Conservation (phyloP, 2,329 filamentous ascomycete species). For the Mollisiaceae sp. region DNA sequence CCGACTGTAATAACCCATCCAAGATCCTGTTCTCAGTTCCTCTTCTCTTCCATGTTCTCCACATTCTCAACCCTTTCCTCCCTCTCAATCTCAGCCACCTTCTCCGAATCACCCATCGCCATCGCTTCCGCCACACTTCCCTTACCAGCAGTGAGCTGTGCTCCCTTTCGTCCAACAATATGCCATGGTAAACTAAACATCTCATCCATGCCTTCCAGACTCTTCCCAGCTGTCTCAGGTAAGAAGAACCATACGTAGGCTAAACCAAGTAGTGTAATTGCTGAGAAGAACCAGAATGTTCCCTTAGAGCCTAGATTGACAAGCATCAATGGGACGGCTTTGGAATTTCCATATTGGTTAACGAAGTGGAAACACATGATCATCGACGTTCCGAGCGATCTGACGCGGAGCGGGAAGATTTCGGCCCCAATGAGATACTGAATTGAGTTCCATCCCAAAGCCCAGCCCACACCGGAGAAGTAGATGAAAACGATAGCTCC, state of each 20-base stretch:
- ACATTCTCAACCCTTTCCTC: slow-evolving; percentile 20
- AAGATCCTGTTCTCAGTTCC: slow-evolving; percentile 36
- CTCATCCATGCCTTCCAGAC: slow-evolving; percentile 71
- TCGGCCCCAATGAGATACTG: slow-evolving; percentile 81
- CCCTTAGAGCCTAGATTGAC: slow-evolving; percentile 61
- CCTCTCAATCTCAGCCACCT: slow-evolving; percentile 41
- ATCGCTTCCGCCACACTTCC: slow-evolving; percentile 41
- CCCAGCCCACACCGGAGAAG: slow-evolving; percentile 71
- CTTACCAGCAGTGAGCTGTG: slow-evolving; percentile 50
- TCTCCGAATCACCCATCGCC: slow-evolving; percentile 48
- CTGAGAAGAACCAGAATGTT: slow-evolving; percentile 79
- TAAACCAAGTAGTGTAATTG: slow-evolving; percentile 70
- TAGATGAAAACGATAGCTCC: slow-evolving; percentile 78
- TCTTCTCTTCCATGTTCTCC: slow-evolving; percentile 20
- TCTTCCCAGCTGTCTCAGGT: slow-evolving; percentile 72
- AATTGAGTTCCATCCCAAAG: slow-evolving; percentile 75
- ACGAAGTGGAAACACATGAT: slow-evolving; percentile 81
- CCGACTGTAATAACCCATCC: neutral
- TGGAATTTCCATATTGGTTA: slow-evolving; percentile 78
- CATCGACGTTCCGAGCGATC: slow-evolving; percentile 71
- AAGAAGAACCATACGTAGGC: slow-evolving; percentile 75
- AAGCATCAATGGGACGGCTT: slow-evolving; percentile 78
- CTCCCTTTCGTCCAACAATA: slow-evolving; percentile 65
- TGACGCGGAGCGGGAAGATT: slow-evolving; percentile 75
- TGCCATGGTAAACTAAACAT: slow-evolving; percentile 78